phyloP scores from a whole-genome alignment of 352 stramenopile species.

The Phytopythium aichiense region DNA sequence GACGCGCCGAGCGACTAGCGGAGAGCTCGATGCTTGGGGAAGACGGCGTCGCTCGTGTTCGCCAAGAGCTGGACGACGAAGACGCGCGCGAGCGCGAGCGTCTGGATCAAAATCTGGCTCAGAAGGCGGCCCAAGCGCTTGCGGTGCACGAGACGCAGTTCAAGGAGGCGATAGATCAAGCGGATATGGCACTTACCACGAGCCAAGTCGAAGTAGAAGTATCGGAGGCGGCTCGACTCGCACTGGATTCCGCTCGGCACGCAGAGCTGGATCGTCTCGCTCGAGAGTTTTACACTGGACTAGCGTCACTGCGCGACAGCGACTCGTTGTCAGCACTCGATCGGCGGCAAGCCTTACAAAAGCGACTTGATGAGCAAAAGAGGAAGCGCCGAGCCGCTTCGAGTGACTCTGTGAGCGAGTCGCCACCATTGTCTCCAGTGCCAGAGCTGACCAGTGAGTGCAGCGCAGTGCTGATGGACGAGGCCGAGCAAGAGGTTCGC shows the following conservation, averaged over 20 bases:
- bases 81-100: conserved; percentile 16
- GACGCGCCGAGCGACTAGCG: conserved; percentile 10
- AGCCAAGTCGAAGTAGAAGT: conserved; percentile 15
- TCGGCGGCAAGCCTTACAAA: conserved; percentile 18
- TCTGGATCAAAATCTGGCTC: conserved; percentile 17
- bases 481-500: conserved; percentile 18
- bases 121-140: conserved; percentile 18
- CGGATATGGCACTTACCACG: background rate
- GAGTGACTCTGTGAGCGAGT: background rate
- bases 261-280: conserved; percentile 25
- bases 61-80: conserved; percentile 14
- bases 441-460: background rate
- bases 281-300: conserved; percentile 17
- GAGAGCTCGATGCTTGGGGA: conserved; percentile 10
- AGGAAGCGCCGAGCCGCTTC: background rate
- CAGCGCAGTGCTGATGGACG: conserved; percentile 11
- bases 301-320: conserved; percentile 4
- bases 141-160: conserved; percentile 17
- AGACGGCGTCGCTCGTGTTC: conserved; percentile 2
- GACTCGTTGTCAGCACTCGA: conserved; percentile 9
- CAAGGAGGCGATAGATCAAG: conserved; percentile 3
- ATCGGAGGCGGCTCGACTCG: conserved; percentile 19
- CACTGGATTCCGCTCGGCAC: conserved; percentile 18
- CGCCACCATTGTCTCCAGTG: background rate
- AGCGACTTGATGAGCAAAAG: conserved; percentile 16